Percentiles rank a stretch among this genome's conserved stretches.
phyloP scores from a whole-genome alignment of 805 yeast species.

The Ogataea polymorpha region DNA sequence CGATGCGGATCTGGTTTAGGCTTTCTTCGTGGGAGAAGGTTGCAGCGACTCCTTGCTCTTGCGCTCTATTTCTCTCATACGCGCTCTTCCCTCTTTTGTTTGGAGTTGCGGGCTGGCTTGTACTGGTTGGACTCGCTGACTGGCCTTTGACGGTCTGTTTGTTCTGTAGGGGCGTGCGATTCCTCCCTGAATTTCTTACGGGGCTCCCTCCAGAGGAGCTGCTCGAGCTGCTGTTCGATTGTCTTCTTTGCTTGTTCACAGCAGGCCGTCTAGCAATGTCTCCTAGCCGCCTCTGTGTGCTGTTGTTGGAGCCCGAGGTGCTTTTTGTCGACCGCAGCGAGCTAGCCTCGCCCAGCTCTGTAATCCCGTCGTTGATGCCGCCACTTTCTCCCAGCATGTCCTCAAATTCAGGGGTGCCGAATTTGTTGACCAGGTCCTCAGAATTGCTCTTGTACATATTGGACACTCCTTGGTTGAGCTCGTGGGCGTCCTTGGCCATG shows the following conservation, averaged over 20 bases:
- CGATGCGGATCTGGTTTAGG: conserved; percentile 15
- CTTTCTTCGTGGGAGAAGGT: conserved; percentile 13
- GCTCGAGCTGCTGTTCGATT: conserved; percentile 6
- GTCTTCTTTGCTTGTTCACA: not conserved
- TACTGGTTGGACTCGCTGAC: conserved; percentile 8
- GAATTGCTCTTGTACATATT: conserved; percentile 24
- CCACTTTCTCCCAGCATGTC: conserved; percentile 23
- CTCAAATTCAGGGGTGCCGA: conserved; percentile 22
- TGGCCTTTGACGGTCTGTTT: conserved; percentile 5
- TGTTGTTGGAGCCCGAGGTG: conserved; percentile 6
- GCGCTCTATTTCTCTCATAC: conserved; percentile 10
- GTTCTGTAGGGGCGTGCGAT: conserved; percentile 15
- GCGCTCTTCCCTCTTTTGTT: conserved; percentile 6
- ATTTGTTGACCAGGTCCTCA: conserved; percentile 9
- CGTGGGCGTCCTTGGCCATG: conserved; percentile 25
- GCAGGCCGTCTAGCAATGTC: not conserved
- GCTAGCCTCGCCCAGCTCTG: conserved; percentile 17
- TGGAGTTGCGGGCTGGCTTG: conserved; percentile 13
- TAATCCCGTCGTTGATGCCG: conserved; percentile 24
- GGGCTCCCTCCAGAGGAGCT: conserved; percentile 4
- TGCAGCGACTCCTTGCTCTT: conserved; percentile 7
- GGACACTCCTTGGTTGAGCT: conserved; percentile 23
- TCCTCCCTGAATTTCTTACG: conserved; percentile 21
- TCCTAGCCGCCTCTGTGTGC: conserved; percentile 9
- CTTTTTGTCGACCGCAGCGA: conserved; percentile 5